Evolutionary conservation across 2,329 filamentous ascomycete genomes (phyloP).

Genomic region (Coniochaeta prunicola): DNA sequence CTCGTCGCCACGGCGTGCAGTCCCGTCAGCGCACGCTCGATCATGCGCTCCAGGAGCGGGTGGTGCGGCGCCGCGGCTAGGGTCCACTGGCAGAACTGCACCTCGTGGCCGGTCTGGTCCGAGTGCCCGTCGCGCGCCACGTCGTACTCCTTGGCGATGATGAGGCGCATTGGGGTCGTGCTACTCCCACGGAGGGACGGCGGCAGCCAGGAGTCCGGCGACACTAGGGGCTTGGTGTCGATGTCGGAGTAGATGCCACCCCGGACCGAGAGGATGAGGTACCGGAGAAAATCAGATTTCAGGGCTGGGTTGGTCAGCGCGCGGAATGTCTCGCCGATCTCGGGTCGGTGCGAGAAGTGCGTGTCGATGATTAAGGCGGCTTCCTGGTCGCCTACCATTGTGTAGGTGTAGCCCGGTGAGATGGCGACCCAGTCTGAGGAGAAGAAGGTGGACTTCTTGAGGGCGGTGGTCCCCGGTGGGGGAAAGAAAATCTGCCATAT

Average conservation of each 20-base stretch:
- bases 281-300: constrained; percentile 9
- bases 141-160: constrained; percentile 7
- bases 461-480: background rate
- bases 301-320: constrained; percentile 7
- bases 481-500: constrained; percentile 10
- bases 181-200: background rate
- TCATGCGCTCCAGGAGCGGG: constrained; percentile 1
- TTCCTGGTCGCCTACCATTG: constrained; percentile 5
- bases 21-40: background rate
- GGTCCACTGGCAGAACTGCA: constrained; percentile 10
- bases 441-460: constrained; percentile 2
- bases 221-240: constrained; percentile 3
- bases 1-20: background rate
- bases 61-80: constrained; percentile 6
- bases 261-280: constrained; percentile 4
- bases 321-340: constrained; percentile 9
- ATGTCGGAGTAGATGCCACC: constrained; percentile 7
- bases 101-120: background rate
- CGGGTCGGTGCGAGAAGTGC: constrained; percentile 8
- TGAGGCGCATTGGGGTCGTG: too few species aligned
- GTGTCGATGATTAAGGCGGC: constrained; percentile 6
- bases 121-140: constrained; percentile 1
- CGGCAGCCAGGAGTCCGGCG: constrained; percentile 2
- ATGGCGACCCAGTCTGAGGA: constrained; percentile 5
- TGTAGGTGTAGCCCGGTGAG: constrained; percentile 11